Percentiles rank a stretch among this genome's conserved stretches.
Conservation (phyloP, 2,329 filamentous ascomycete genomes). For the Zymoseptoria tritici region DNA sequence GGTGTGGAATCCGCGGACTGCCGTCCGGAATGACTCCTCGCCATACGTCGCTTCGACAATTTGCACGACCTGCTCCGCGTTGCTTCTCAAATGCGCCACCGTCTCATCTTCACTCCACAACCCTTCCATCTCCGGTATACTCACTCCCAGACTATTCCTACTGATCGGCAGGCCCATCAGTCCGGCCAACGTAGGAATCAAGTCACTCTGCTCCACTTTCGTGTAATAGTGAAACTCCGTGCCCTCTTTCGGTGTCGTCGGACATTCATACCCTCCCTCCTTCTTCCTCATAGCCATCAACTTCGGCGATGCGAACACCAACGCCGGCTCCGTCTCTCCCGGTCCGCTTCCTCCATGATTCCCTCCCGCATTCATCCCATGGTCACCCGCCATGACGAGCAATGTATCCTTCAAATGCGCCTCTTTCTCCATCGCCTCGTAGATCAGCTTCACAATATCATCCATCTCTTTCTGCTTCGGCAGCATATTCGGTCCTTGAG, state of each 20-base stretch:
- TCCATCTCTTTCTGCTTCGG: constrained; percentile 96
- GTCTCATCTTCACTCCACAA: constrained; percentile 53
- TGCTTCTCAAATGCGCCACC: constrained; percentile 64
- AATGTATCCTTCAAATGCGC: constrained; percentile 69
- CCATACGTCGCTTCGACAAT: constrained; percentile 69
- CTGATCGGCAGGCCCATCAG: constrained; percentile 82
- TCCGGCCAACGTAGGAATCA: constrained; percentile 81
- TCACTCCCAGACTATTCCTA: constrained; percentile 80
- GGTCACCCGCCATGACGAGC: constrained; percentile 82
- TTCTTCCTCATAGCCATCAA: constrained; percentile 14
- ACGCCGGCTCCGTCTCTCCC: constrained; percentile 86
- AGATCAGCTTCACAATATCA: constrained; percentile 66
- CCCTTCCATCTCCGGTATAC: constrained; percentile 69
- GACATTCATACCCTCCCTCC: constrained; percentile 32
- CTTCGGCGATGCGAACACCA: constrained; percentile 57
- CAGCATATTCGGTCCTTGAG: constrained; percentile 75
- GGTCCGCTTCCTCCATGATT: constrained; percentile 93
- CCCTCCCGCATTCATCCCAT: constrained; percentile 98
- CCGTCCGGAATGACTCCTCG: constrained; percentile 13
- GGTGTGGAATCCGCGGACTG: neutral
- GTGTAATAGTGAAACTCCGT: constrained; percentile 75
- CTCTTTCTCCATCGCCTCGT: constrained; percentile 62
- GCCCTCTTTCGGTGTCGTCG: constrained; percentile 49
- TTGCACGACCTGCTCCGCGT: constrained; percentile 70
- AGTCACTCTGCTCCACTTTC: constrained; percentile 85